Base-by-base conservation (phyloP, 176 grass and related monocot species). In the Thalia dealbata region DNA sequence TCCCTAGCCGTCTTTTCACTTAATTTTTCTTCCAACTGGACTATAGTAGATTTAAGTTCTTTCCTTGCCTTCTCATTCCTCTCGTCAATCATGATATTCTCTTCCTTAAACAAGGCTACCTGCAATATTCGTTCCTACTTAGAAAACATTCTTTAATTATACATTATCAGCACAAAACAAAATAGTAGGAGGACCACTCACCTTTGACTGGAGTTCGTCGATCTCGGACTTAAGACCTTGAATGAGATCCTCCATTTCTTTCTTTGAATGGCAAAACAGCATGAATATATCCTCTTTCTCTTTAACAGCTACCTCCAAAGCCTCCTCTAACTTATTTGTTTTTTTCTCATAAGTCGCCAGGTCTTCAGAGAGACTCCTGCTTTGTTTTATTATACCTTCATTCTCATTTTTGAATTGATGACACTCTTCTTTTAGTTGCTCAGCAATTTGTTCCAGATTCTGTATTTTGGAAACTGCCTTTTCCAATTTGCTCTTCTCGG, bases 11-110 rank as follows among this genome's bases (percentile, higher is more conserved):
- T 74, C 28, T 44, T 18, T 73, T 66, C 80, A 83, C 89, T 81
- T 42, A 81, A 73, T 88, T 96, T 71, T 81, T 87, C 88, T 79
- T 96, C 87, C 77, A 85, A 83, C 79, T 75, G 82, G 43, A 74
- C 30, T 82, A 91, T 72, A 78, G 79, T 82, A 66, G 81, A 72
- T 55, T 85, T 78, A 48, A 96, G 86, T 54, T 92, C 89, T 75
- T 82, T 84, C 73, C 87, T 91, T 83, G 74, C 38, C 52, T 64
- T 83, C 75, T 87, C 79, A 74, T 91, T 89, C 52, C 78, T 87
- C 6, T 82, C 79, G 69, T 74, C 82, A 27, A 96, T 74, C 32
- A 81, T 48, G 45, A 83, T 81, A 73, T 89, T 96, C 72, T 96
- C 86, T 83, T 88, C 78, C 63, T 85, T 78, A 21, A 75, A 75